phyloP scores from a whole-genome alignment of 129 eudicot genomes.

The Flaveria robusta region DNA sequence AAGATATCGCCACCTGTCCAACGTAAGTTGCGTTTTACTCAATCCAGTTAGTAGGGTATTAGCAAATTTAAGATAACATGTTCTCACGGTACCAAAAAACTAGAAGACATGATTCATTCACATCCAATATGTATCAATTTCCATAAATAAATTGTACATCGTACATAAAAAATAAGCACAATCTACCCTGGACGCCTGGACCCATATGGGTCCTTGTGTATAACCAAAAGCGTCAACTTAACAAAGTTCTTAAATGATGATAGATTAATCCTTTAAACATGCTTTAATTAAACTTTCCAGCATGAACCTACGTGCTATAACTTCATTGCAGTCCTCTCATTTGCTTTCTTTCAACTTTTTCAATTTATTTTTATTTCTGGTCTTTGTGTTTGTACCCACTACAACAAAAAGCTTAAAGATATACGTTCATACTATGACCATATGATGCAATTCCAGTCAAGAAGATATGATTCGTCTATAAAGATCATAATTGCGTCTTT shows the following conservation, averaged over 20 bases:
- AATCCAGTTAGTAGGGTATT: too few relatives aligned
- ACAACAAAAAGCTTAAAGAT: conserved; percentile 35
- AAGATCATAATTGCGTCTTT: conserved; percentile 38
- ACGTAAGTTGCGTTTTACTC: too few relatives aligned
- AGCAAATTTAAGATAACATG: too few relatives aligned
- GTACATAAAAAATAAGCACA: too few relatives aligned
- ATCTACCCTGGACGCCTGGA: conserved; percentile 6
- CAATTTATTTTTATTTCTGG: background rate
- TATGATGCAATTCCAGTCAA: conserved; percentile 58
- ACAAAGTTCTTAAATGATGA: conserved; percentile 27
- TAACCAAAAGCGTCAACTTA: conserved; percentile 23
- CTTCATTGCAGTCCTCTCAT: conserved; percentile 39
- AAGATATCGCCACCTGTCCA: too few relatives aligned
- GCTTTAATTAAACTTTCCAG: conserved; percentile 60
- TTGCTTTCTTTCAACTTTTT: conserved; percentile 30
- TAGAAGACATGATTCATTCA: too few relatives aligned
- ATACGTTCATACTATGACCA: conserved; percentile 28
- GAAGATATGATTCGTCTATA: conserved; percentile 39
- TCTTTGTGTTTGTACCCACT: conserved; percentile 13
- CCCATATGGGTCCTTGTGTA: conserved; percentile 24
- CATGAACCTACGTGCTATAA: conserved; percentile 63
- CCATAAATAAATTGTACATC: background rate
- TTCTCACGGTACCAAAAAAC: too few relatives aligned
- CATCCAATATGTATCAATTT: too few relatives aligned
- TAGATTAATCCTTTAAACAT: conserved; percentile 31